Conservation (phyloP, 768 basidiomycete species). For the Kwoniella sp. region DNA sequence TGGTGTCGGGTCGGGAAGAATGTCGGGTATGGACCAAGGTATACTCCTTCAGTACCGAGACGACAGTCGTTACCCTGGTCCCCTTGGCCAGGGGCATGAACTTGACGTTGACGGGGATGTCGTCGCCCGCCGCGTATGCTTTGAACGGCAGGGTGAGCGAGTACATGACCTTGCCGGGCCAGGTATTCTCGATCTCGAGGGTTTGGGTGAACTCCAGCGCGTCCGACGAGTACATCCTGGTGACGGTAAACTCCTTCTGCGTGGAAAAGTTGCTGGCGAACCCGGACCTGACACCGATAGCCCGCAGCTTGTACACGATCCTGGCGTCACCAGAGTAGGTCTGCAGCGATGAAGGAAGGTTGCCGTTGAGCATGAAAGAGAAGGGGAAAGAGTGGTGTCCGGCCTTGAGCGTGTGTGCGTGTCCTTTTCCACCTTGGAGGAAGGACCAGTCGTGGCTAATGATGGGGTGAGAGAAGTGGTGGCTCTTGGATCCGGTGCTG, state of each 20-base stretch:
- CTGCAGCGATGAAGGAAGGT: constrained; percentile 70
- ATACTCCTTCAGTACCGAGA: constrained; percentile 68
- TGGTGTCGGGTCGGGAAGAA: constrained; percentile 59
- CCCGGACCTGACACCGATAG: constrained; percentile 71
- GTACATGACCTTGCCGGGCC: constrained; percentile 97
- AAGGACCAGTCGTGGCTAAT: constrained; percentile 89
- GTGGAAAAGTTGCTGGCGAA: constrained; percentile 67
- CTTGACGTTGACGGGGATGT: constrained; percentile 73
- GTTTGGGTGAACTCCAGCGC: constrained; percentile 94
- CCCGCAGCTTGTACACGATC: constrained; percentile 84
- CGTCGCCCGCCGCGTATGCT: constrained; percentile 88
- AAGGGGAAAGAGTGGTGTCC: constrained; percentile 92
- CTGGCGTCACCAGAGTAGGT: constrained; percentile 58
- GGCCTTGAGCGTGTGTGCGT: constrained; percentile 87
- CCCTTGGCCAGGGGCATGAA: constrained; percentile 85
- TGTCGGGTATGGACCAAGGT: constrained; percentile 61
- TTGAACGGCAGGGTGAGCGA: constrained; percentile 84
- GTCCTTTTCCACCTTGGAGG: constrained; percentile 73
- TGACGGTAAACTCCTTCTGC: constrained; percentile 60
- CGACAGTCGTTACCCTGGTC: constrained; percentile 63
- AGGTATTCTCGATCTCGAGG: constrained; percentile 83
- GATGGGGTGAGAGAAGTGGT: constrained; percentile 55
- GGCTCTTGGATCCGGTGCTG: constrained; percentile 35
- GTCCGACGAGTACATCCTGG: constrained; percentile 70
- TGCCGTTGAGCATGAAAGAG: constrained; percentile 75